These are phyloP conservation scores for Nicotiana knightiana DNA, from an alignment of 257 asterid species.

Conservation along the genomic window DNA sequence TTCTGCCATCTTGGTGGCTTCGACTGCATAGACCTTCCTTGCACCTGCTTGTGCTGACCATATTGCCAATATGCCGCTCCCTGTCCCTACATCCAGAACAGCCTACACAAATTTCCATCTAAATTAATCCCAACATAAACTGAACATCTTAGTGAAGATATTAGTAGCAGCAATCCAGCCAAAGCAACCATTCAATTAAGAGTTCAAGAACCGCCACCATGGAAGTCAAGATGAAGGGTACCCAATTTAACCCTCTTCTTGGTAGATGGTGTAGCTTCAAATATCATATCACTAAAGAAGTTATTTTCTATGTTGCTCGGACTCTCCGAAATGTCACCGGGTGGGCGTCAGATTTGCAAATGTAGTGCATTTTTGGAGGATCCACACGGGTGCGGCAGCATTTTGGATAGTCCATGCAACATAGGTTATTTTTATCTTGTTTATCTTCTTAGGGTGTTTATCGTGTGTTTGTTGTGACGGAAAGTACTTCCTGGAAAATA, in stretches of 20 bases:
- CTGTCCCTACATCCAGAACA: slow-evolving; percentile 96
- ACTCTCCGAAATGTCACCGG: too few relatives aligned
- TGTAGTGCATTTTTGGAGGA: too few relatives aligned
- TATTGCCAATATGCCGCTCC: slow-evolving; percentile 95
- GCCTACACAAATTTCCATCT: slow-evolving; percentile 28
- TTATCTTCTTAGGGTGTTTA: too few relatives aligned
- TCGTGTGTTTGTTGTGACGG: too few relatives aligned
- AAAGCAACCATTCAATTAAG: background rate
- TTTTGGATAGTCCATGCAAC: too few relatives aligned
- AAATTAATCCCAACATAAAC: slow-evolving; percentile 25
- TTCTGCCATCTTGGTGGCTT: slow-evolving; percentile 97
- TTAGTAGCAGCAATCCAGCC: background rate
- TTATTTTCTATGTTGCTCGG: too few relatives aligned
- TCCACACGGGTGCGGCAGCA: too few relatives aligned
- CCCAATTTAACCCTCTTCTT: slow-evolving; percentile 25
- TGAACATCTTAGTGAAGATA: background rate
- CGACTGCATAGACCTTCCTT: slow-evolving; percentile 92
- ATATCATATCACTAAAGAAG: too few relatives aligned
- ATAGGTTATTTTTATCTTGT: too few relatives aligned
- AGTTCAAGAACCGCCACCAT: slow-evolving; percentile 23
- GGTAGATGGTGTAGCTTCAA: slow-evolving; percentile 14
- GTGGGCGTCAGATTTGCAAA: too few relatives aligned
- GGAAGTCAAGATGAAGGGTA: slow-evolving; percentile 42
- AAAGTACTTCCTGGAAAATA: too few relatives aligned
- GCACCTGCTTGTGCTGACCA: slow-evolving; percentile 99